phyloP scores from a whole-genome alignment of 2,329 filamentous ascomycete genomes.

The Colletotrichum navitas region DNA sequence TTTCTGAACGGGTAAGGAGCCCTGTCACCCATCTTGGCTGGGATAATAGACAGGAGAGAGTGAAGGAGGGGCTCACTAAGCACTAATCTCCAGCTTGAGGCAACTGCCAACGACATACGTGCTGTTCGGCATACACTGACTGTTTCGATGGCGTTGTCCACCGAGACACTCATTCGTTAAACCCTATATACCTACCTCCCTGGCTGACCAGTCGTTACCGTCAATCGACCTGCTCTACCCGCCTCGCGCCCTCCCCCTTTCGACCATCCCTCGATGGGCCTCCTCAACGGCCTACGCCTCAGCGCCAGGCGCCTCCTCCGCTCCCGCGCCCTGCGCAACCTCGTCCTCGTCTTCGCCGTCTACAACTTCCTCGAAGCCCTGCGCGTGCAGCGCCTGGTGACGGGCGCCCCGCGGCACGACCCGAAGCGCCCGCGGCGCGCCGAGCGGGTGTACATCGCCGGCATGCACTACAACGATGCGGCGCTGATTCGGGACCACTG shows the following conservation, averaged over 20 bases:
- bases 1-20: constrained; percentile 2
- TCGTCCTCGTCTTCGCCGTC: constrained; percentile 52
- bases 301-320: constrained; percentile 54
- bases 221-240: neutral
- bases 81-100: neutral
- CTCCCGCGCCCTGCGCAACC: constrained; percentile 51
- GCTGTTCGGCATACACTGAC: neutral
- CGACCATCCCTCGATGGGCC: constrained; percentile 4
- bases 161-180: neutral
- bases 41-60: neutral
- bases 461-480: constrained; percentile 77
- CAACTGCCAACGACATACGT: neutral
- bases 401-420: constrained; percentile 26
- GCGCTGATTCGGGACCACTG: constrained; percentile 71
- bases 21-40: constrained; percentile 13
- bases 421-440: constrained; percentile 45
- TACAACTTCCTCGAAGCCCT: constrained; percentile 56
- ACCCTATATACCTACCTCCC: neutral
- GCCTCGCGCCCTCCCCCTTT: too few relatives aligned
- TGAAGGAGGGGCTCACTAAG: neutral
- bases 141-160: neutral
- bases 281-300: constrained; percentile 31
- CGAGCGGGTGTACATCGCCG: constrained; percentile 73
- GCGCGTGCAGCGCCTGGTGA: constrained; percentile 47
- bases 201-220: neutral